phyloP scores from a whole-genome alignment of 495 filamentous ascomycete genomes.

The Penicillium riverlandense region DNA sequence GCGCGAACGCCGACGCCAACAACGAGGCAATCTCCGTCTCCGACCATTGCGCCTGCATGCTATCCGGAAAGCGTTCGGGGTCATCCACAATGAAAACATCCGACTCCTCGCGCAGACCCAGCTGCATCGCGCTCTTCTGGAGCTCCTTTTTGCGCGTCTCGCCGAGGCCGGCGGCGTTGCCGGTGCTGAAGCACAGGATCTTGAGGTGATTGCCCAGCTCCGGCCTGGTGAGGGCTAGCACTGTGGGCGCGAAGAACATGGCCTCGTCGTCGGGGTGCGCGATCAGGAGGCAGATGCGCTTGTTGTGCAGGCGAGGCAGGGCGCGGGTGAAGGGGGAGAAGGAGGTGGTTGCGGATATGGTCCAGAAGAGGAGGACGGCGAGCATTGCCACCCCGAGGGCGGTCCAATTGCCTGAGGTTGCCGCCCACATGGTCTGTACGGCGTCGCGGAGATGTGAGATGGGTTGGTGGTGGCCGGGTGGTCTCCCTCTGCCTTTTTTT shows the following conservation, averaged over 20 bases:
- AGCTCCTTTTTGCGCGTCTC: constrained; percentile 77
- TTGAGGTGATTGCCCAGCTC: constrained; percentile 80
- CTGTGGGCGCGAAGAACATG: constrained; percentile 95
- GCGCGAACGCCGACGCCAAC: constrained; percentile 62
- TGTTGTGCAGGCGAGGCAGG: constrained; percentile 66
- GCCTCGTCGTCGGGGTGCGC: constrained; percentile 98
- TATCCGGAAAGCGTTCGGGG: constrained; percentile 69
- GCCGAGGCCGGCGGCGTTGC: constrained; percentile 82
- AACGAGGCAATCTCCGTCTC: constrained; percentile 58
- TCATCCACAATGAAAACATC: constrained; percentile 82
- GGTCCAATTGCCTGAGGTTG: constrained; percentile 18
- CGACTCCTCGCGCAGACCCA: constrained; percentile 64
- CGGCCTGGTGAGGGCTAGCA: constrained; percentile 69
- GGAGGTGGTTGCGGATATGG: constrained; percentile 39
- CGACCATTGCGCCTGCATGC: constrained; percentile 73
- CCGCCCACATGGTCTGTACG: no score
- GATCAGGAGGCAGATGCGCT: constrained; percentile 83
- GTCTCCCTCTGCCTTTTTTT: no score
- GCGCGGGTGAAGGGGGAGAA: constrained; percentile 55
- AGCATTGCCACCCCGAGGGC: constrained; percentile 25
- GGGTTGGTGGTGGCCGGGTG: no score
- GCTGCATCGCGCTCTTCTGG: constrained; percentile 60
- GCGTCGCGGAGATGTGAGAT: no score
- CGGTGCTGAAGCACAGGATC: constrained; percentile 85
- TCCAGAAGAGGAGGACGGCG: constrained; percentile 37